Evolutionary conservation across 805 yeast species (phyloP).

Genomic region (Ogataea glucozyma): DNA sequence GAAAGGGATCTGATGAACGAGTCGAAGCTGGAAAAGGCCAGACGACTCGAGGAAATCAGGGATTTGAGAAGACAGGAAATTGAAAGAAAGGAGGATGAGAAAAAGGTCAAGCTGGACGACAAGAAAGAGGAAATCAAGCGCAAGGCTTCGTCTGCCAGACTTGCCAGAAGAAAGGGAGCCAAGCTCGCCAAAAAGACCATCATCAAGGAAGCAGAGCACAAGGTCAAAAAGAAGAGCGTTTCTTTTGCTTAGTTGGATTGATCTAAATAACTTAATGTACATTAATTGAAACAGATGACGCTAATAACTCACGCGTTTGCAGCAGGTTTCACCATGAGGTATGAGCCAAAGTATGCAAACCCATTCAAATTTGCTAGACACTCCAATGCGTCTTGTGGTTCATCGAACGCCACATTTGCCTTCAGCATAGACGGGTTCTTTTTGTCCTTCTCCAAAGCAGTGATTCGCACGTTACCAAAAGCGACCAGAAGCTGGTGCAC

Average conservation of each 20-base stretch:
- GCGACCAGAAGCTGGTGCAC: slow-evolving; percentile 19
- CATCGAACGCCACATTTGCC: slow-evolving; percentile 17
- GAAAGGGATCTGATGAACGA: slow-evolving; percentile 76
- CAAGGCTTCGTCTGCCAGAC: slow-evolving; percentile 70
- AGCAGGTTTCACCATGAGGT: slow-evolving; percentile 15
- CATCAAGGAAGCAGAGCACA: slow-evolving; percentile 24
- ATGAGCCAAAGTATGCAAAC: slow-evolving; percentile 16
- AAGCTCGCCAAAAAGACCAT: slow-evolving; percentile 32
- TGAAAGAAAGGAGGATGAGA: slow-evolving; percentile 76
- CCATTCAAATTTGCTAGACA: slow-evolving; percentile 28
- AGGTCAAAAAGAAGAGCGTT: slow-evolving; percentile 42
- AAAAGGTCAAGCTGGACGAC: slow-evolving; percentile 66
- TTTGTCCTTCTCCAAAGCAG: slow-evolving; percentile 9
- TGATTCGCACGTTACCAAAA: slow-evolving; percentile 21
- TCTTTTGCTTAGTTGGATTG: slow-evolving; percentile 45
- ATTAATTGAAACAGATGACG: slow-evolving; percentile 1
- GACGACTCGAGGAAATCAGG: slow-evolving; percentile 86
- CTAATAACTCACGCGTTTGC: neutral
- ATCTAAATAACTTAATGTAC: slow-evolving; percentile 8
- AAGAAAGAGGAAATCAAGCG: slow-evolving; percentile 76
- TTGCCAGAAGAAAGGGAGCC: slow-evolving; percentile 61
- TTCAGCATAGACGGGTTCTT: slow-evolving; percentile 6
- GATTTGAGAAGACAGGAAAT: slow-evolving; percentile 84
- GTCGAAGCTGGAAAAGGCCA: slow-evolving; percentile 86
- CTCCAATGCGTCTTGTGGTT: slow-evolving; percentile 21